phyloP scores from a whole-genome alignment of 2,329 filamentous ascomycete species.

The Bretziella fagacearum region DNA sequence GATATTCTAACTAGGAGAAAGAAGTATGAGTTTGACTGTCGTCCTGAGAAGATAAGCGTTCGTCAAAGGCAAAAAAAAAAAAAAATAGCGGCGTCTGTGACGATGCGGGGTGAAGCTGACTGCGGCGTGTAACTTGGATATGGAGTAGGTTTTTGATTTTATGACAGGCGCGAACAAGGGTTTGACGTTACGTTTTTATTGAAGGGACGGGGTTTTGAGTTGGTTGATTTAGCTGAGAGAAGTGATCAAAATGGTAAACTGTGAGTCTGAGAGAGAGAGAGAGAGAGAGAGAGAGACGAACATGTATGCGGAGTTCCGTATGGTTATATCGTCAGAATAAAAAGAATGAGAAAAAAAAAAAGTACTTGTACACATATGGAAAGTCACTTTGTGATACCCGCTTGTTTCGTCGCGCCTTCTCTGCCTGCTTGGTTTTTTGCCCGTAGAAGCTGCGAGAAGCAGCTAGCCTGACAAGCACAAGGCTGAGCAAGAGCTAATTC shows the following conservation, averaged over 20 bases:
- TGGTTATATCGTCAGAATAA: background rate
- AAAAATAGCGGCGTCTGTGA: constrained; percentile 8
- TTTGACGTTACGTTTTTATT: background rate
- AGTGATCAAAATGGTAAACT: background rate
- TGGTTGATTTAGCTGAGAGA: background rate
- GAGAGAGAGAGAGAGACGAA: background rate
- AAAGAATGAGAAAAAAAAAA: no score
- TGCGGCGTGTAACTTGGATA: background rate
- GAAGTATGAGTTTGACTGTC: background rate
- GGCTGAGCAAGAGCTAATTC: background rate
- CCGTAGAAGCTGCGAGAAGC: constrained; percentile 14
- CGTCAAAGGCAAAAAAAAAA: constrained; percentile 15
- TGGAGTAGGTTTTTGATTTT: background rate
- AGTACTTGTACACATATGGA: no score
- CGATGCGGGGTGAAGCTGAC: constrained; percentile 9
- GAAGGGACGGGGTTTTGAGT: background rate
- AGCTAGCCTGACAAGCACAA: background rate
- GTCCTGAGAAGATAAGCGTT: constrained; percentile 13
- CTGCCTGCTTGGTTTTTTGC: background rate
- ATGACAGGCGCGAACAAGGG: background rate
- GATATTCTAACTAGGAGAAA: no score
- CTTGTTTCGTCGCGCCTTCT: background rate
- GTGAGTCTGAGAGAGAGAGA: background rate
- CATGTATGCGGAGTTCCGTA: background rate
- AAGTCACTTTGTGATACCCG: background rate